These are phyloP conservation scores for Kwoniella europaea DNA, from an alignment of 768 basidiomycete genomes.

Conservation along the genomic window DNA sequence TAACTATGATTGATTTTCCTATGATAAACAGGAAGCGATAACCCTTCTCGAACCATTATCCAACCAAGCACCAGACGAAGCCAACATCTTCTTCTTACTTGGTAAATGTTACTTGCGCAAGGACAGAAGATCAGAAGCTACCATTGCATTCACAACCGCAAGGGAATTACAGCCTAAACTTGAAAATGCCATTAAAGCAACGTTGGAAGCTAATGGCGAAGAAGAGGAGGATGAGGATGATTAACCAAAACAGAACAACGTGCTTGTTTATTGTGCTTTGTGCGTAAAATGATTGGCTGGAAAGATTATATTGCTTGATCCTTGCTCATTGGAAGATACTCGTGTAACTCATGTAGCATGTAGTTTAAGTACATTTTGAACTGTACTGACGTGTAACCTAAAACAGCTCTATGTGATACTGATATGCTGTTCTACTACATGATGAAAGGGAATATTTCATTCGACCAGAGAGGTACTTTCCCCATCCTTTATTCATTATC, in stretches of 20 bases:
- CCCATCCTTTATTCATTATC: neutral
- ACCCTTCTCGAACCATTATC: conserved; percentile 79
- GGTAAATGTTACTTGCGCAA: conserved; percentile 86
- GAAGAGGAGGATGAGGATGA: conserved; percentile 64
- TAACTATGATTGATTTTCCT: neutral
- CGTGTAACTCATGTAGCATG: neutral
- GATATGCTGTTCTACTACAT: neutral
- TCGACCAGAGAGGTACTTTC: no score
- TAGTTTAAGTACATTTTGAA: neutral
- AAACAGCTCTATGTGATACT: neutral
- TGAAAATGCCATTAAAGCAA: conserved; percentile 65
- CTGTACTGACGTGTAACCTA: no score
- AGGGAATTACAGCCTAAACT: conserved; percentile 94
- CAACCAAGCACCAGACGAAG: conserved; percentile 86
- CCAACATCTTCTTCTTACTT: conserved; percentile 94
- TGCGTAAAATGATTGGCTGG: neutral
- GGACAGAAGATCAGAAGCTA: conserved; percentile 77
- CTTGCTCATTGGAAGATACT: neutral
- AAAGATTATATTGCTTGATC: neutral
- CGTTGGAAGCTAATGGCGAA: conserved; percentile 66
- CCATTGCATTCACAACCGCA: conserved; percentile 83
- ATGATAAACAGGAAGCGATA: conserved; percentile 70
- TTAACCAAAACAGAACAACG: neutral
- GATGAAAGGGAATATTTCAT: no score
- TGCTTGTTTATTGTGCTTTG: neutral